Conservation (phyloP, 176 grass and related monocot species). For the Oryza officinalis region DNA sequence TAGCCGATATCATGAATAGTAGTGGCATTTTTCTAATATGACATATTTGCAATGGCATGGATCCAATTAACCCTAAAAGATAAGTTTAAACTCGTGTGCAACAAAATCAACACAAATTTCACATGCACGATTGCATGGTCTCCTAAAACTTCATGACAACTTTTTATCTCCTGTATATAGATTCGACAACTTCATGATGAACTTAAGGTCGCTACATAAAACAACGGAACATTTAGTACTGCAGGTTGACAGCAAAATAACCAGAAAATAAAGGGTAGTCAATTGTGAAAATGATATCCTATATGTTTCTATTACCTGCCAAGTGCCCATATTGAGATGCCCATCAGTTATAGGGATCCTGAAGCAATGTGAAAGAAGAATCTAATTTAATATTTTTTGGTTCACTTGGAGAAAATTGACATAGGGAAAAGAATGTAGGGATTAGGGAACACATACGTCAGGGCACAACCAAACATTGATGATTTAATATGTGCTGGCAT, state of each 20-base stretch:
- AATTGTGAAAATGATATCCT: background rate
- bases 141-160: background rate
- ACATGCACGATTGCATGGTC: background rate
- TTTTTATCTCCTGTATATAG: background rate
- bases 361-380: conserved; percentile 24
- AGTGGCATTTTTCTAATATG: too few species aligned
- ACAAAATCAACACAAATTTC: background rate
- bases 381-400: conserved; percentile 10
- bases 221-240: background rate
- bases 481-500: conserved; percentile 99
- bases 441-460: conserved; percentile 62
- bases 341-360: conserved; percentile 97
- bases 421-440: background rate
- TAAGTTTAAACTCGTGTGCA: background rate
- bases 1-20: too few species aligned
- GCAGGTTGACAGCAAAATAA: background rate
- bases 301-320: conserved; percentile 63
- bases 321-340: conserved; percentile 88
- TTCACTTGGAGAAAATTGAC: conserved; percentile 7
- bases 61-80: too few species aligned
- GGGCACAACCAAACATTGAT: conserved; percentile 94
- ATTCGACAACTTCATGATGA: background rate
- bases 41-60: too few species aligned
- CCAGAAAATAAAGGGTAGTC: conserved; percentile 13
- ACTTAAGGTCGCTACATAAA: background rate